Conservation (phyloP, 768 basidiomycete genomes). For the Boletus insuetus region DNA sequence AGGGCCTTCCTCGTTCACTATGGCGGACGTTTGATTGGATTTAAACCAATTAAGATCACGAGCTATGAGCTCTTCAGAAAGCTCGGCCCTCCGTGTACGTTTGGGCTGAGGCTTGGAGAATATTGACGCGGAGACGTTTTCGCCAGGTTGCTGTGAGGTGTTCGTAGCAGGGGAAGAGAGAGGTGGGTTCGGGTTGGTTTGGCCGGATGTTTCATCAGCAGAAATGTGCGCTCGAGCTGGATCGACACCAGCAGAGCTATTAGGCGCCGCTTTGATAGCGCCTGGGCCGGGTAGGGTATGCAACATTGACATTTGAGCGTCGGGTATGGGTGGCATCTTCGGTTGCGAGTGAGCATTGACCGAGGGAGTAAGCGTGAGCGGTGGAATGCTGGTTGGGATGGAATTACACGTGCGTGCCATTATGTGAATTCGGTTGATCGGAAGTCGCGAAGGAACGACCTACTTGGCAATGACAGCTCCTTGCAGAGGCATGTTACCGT, state of each 20-base stretch:
- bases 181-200: not conserved
- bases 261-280: not conserved
- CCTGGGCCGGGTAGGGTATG: not conserved
- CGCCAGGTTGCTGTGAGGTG: not conserved
- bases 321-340: not conserved
- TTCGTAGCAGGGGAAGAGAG: not conserved
- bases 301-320: not conserved
- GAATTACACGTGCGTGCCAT: not conserved
- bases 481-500: not conserved
- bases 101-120: slow-evolving; percentile 27
- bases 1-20: not conserved
- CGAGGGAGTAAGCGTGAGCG: not conserved
- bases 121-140: not conserved
- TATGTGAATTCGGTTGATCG: slow-evolving; percentile 1
- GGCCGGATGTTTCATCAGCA: not conserved
- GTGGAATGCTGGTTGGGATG: not conserved
- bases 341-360: not conserved
- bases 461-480: slow-evolving; percentile 4
- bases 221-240: not conserved
- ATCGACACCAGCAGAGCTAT: not conserved
- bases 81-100: slow-evolving; percentile 19
- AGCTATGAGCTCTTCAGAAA: slow-evolving; percentile 23
- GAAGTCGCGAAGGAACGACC: slow-evolving; percentile 5
- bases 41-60: slow-evolving; percentile 33
- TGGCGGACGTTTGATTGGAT: slow-evolving; percentile 4